phyloP scores from a whole-genome alignment of 805 yeast species.

The Wickerhamiella nectarea region DNA sequence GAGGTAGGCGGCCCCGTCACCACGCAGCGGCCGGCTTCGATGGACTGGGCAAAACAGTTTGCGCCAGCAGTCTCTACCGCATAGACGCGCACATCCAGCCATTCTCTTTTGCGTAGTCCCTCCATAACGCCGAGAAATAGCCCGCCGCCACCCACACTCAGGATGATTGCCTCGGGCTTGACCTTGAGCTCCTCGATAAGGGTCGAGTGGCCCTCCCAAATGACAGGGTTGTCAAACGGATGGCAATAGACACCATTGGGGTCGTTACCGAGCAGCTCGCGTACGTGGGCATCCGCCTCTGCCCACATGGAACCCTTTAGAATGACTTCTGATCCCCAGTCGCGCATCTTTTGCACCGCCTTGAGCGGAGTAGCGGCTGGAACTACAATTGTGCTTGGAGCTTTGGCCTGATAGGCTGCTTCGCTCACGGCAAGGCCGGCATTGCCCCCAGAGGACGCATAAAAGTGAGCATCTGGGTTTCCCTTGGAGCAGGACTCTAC shows the following conservation, averaged over 20 bases:
- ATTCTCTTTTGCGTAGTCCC: slow-evolving; percentile 48
- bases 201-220: slow-evolving; percentile 93
- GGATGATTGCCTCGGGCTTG: slow-evolving; percentile 67
- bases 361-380: slow-evolving; percentile 37
- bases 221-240: slow-evolving; percentile 85
- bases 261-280: slow-evolving; percentile 66
- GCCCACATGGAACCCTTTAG: slow-evolving; percentile 60
- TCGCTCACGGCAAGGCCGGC: slow-evolving; percentile 95
- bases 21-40: slow-evolving; percentile 34
- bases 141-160: slow-evolving; percentile 94
- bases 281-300: slow-evolving; percentile 62
- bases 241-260: slow-evolving; percentile 79
- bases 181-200: slow-evolving; percentile 76
- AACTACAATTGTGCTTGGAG: slow-evolving; percentile 44
- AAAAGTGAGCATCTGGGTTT: slow-evolving; percentile 28
- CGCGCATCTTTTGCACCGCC: slow-evolving; percentile 34
- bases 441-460: slow-evolving; percentile 83
- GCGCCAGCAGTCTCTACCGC: slow-evolving; percentile 39
- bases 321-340: slow-evolving; percentile 39
- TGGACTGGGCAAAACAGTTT: slow-evolving; percentile 32
- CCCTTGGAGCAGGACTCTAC: slow-evolving; percentile 33
- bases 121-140: slow-evolving; percentile 70
- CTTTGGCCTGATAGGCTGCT: slow-evolving; percentile 57
- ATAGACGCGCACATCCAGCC: slow-evolving; percentile 25
- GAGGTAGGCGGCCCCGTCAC: slow-evolving; percentile 33